Base-by-base conservation (phyloP, 495 filamentous ascomycete genomes). In the Aspergillus nidulans region DNA sequence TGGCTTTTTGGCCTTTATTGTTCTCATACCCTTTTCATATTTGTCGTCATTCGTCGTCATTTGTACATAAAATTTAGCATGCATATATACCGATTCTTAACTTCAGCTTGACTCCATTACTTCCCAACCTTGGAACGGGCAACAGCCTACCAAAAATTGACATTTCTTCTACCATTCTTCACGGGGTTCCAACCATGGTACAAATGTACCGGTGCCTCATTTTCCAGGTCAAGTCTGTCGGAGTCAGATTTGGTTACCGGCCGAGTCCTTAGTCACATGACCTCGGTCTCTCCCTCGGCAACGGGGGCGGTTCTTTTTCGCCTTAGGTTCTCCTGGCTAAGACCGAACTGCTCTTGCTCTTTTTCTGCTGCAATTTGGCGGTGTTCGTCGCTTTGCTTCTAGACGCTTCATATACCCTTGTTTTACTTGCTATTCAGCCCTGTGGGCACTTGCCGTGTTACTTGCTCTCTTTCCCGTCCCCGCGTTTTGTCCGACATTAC, bases 181-280 rank as follows among this genome's bases (percentile, higher is more conserved):
- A 39, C 39, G 38, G 39, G 25, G 24, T 52, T 34, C 18, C 18
- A 45, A 45, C 39, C 28, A 45, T 50, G 39, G 47, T 43, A 49
- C 20, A 5, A 21, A 2, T 34, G n/a, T n/a, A n/a, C 18, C 19
- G 8, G 4, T 25, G 0, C 20, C 24, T 24, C 21, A 26, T 18
- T 8, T n/a, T 48, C n/a, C n/a, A n/a, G n/a, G n/a, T n/a, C n/a
- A n/a, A n/a, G n/a, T 41, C 32, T 24, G 23, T 49, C 47, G 47
- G 47, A 19, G 9, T 12, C 47, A 38, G 20, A 49, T 24, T 9
- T 38, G 15, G 20, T 54, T 57, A 51, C 54, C 57, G 61, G 21
- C 54, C 57, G 61, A 23, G 6, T 49, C 1, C 52, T 44, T 49
- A 44, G 38, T 67, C 69, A 72, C 66, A 49, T 72, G 69, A 70